Evolutionary conservation across 1,284 basidiomycete species (phyloP), one percentile per base, ranked within the genome.

Genomic region (Boletus smithii): DNA sequence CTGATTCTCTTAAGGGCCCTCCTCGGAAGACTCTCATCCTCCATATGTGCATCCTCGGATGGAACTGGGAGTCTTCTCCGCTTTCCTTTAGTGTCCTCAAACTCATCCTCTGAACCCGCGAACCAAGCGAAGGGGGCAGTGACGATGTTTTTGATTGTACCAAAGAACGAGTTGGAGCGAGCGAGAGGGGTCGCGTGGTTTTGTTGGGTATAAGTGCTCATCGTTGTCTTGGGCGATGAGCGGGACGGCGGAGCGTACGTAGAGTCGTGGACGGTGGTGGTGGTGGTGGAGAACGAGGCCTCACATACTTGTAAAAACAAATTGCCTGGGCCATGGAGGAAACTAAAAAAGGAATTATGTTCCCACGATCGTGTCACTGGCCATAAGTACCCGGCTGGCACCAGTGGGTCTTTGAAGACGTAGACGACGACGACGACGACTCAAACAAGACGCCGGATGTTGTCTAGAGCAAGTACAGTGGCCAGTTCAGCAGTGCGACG

Each of bases 81-180:
- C 61, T 81, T 83, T 53, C 76, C 76, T 38, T 67, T 72, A 38
- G 69, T 48, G 31, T 57, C 68, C 55, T 73, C 73, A 53, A 75
- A 76, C 52, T 77, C 76, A 56, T 69, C 65, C 33, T 69, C 76
- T 51, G 71, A 65, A 62, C 68, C 65, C 53, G 66, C 65, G 53
- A 83, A 75, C 82, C 83, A 83, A 53, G 71, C 58, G 53, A 85
- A 72, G 37, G 83, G 81, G 13, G 79, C 77, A 16, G 81, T 75
- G 53, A 85, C 81, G 62, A 85, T 70, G 66, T 72, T 78, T 70
- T 78, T 85, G 63, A 85, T 73, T 32, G 77, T 63, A 38, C 77
- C 79, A 42, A 82, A 61, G 53, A 82, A 70, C 26, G 79, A 79
- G 16, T 70, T 74, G 18, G 73, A 71, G 53, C 79, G 77, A 56